Evolutionary conservation across 768 basidiomycete genomes (phyloP).

Genomic region (Sarcodon sp.): DNA sequence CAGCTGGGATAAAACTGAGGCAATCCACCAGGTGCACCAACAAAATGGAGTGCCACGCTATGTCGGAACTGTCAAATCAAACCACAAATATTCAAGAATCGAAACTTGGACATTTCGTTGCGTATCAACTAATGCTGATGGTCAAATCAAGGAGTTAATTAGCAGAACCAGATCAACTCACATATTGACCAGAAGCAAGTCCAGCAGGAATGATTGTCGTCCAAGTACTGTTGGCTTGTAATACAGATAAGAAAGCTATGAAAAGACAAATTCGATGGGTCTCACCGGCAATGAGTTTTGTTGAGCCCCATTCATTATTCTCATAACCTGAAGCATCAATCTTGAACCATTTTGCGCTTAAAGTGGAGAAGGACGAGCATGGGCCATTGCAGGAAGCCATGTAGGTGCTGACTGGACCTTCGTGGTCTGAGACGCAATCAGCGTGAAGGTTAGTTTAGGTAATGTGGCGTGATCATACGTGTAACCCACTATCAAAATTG

Average conservation of each 20-base stretch:
- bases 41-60: conserved; percentile 30
- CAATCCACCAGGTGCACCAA: conserved; percentile 5
- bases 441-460: too few relatives aligned
- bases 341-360: conserved; percentile 34
- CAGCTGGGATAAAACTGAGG: conserved; percentile 38
- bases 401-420: conserved; percentile 37
- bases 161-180: conserved; percentile 14
- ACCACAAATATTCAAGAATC: conserved; percentile 19
- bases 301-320: conserved; percentile 28
- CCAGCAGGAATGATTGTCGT: conserved; percentile 28
- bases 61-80: conserved; percentile 20
- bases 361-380: conserved; percentile 20
- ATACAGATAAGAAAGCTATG: neutral
- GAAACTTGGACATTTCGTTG: neutral
- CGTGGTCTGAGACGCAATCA: conserved; percentile 22
- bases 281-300: conserved; percentile 28
- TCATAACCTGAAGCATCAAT: conserved; percentile 32
- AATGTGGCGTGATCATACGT: too few relatives aligned
- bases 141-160: neutral
- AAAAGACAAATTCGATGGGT: conserved; percentile 1
- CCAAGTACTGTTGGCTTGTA: conserved; percentile 19
- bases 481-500: too few relatives aligned
- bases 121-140: neutral
- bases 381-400: conserved; percentile 36
- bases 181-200: conserved; percentile 34